These are phyloP conservation scores for Neoscytalidium dimidiatum DNA, from an alignment of 2,329 filamentous ascomycete genomes.

Conservation along the genomic window DNA sequence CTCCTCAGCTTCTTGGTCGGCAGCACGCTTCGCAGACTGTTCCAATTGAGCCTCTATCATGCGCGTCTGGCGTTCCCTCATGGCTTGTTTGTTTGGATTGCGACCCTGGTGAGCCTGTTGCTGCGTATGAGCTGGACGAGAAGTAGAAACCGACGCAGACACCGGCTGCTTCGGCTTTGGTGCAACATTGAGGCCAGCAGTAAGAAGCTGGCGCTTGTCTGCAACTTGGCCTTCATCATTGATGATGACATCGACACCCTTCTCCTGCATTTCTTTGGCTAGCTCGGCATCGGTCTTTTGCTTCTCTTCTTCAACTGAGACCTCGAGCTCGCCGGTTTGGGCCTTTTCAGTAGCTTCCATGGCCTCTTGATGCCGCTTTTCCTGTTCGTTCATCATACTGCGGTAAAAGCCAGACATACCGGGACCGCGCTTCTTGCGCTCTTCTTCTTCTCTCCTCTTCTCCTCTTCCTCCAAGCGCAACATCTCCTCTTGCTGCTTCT, in stretches of 20 bases:
- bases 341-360: slow-evolving; percentile 63
- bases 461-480: slow-evolving; percentile 71
- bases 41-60: slow-evolving; percentile 81
- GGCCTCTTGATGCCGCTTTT: slow-evolving; percentile 68
- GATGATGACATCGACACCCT: slow-evolving; percentile 64
- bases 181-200: slow-evolving; percentile 73
- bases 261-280: slow-evolving; percentile 68
- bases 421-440: slow-evolving; percentile 65
- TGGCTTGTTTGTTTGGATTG: slow-evolving; percentile 59
- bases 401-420: slow-evolving; percentile 81
- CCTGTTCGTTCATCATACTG: slow-evolving; percentile 69
- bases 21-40: slow-evolving; percentile 68
- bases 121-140: slow-evolving; percentile 25
- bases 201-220: slow-evolving; percentile 79
- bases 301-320: slow-evolving; percentile 37
- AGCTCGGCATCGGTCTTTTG: slow-evolving; percentile 63
- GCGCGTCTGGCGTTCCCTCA: slow-evolving; percentile 73
- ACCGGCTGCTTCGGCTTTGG: slow-evolving; percentile 58
- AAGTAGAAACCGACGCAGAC: slow-evolving; percentile 26
- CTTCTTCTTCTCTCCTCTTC: slow-evolving; percentile 63
- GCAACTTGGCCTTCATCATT: slow-evolving; percentile 84
- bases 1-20: slow-evolving; percentile 69
- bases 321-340: slow-evolving; percentile 28
- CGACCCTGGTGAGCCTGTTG: slow-evolving; percentile 34
- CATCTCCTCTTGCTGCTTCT: slow-evolving; percentile 77